phyloP scores from a whole-genome alignment of 441 rosid genomes.

The Metrosideros polymorpha region DNA sequence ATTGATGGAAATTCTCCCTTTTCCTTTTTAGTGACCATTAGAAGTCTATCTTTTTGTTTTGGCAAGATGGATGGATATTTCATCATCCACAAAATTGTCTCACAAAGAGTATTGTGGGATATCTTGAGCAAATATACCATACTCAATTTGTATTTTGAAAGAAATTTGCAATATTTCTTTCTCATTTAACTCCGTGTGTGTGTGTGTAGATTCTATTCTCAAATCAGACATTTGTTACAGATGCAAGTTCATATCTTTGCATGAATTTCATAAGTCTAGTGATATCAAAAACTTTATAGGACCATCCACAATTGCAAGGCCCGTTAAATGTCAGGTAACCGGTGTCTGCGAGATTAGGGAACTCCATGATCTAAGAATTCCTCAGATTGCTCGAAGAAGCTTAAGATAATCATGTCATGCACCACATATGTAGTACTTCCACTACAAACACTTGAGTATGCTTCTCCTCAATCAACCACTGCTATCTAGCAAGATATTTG shows the following conservation, averaged over 20 bases:
- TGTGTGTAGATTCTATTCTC: background rate
- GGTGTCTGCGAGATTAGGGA: background rate
- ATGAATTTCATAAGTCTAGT: background rate
- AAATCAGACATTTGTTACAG: background rate
- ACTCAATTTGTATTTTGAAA: background rate
- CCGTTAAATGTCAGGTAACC: background rate
- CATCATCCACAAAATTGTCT: background rate
- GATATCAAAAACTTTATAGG: background rate
- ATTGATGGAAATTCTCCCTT: background rate
- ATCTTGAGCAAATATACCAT: too few species aligned
- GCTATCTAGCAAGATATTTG: background rate
- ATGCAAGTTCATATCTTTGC: background rate
- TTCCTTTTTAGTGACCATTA: background rate
- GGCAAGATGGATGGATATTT: background rate
- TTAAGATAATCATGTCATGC: background rate
- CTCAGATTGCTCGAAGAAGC: background rate
- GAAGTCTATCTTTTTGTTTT: background rate
- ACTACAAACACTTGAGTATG: background rate
- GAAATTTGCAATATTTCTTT: background rate
- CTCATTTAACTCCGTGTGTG: background rate
- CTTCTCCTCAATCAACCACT: background rate
- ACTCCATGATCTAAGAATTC: background rate
- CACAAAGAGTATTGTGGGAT: background rate
- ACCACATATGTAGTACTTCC: background rate
- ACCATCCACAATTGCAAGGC: background rate